Evolutionary conservation across 2,329 filamentous ascomycete species (phyloP).

Genomic region (Huntiella savannae): DNA sequence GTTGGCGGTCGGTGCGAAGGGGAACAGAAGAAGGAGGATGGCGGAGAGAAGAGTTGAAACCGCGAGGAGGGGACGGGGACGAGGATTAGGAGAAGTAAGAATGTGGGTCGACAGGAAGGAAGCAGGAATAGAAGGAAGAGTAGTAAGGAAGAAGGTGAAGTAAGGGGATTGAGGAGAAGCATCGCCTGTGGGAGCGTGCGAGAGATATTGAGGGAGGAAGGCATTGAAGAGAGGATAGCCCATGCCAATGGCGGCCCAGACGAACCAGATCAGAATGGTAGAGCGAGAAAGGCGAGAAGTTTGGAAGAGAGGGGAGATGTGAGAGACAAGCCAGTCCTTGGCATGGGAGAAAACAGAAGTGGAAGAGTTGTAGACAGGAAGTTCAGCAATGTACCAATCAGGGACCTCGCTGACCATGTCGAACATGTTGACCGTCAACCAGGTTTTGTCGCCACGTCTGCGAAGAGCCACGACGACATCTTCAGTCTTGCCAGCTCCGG

Average conservation of each 20-base stretch:
- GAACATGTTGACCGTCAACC: constrained; percentile 54
- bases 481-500: constrained; percentile 54
- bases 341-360: constrained; percentile 17
- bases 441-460: constrained; percentile 50
- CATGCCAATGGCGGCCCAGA: constrained; percentile 69
- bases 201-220: constrained; percentile 74
- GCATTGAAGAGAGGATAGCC: constrained; percentile 78
- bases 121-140: constrained; percentile 57
- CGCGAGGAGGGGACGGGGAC: constrained; percentile 55
- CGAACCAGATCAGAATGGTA: constrained; percentile 50
- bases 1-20: constrained; percentile 36
- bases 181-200: constrained; percentile 26
- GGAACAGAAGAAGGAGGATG: constrained; percentile 49
- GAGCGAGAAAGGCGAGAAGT: constrained; percentile 31
- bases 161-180: constrained; percentile 24
- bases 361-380: neutral
- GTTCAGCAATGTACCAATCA: neutral
- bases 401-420: constrained; percentile 30
- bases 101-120: constrained; percentile 55
- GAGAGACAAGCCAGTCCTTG: constrained; percentile 38
- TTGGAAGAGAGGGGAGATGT: constrained; percentile 52
- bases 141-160: constrained; percentile 68
- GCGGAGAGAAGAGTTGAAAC: constrained; percentile 48
- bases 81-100: constrained; percentile 43
- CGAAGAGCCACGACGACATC: constrained; percentile 59